Base-by-base conservation (phyloP, 2,329 filamentous ascomycete species). In the Beauveria pseudobassiana region DNA sequence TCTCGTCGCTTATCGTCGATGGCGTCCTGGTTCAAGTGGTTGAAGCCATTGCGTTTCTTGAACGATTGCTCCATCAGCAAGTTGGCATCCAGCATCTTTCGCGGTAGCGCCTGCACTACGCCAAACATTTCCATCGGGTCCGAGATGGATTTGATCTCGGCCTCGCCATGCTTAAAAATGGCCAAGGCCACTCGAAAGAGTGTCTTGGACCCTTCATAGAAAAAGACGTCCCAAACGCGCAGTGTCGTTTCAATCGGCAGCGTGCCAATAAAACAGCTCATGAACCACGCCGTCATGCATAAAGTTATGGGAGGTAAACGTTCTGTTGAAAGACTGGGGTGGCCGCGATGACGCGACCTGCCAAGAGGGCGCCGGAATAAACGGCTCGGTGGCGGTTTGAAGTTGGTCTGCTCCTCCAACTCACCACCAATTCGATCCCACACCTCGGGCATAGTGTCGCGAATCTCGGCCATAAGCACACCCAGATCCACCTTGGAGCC, bases 61-160 rank as follows among this genome's bases (percentile, higher is more conserved):
- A 95, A 93, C 65, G 90, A 96, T 9, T 90, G 83, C 65, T 96
- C 91, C 78, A 96, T 85, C 16, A 98, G 77, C 2, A 78, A 78
- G 68, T 96, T 96, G 60, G 89, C 88, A 73, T 98, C 91, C 22
- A 97, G 74, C 69, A 96, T 82, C 59, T 83, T 84, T 59, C 93
- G 83, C 0, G 93, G 93, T 34, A 96, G 86, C 1, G 87, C 87
- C 77, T 98, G 93, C 30, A 98, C 92, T 3, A 96, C 87, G 70
- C 96, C 91, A 74, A 97, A 97, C 69, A 97, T 91, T 76, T 98
- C 93, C 87, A 96, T 96, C 1, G 92, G 90, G 69, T 96, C 93
- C 18, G 80, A 82, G 12, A 96, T 87, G 9, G 84, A 84, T 68
- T 87, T 85, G 69, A 98, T 95, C 67, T 95, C 88, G 6, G 77